These are phyloP conservation scores for Protoeuglena noctilucae DNA, from an alignment of 139 green algal species.

Conservation along the genomic window DNA sequence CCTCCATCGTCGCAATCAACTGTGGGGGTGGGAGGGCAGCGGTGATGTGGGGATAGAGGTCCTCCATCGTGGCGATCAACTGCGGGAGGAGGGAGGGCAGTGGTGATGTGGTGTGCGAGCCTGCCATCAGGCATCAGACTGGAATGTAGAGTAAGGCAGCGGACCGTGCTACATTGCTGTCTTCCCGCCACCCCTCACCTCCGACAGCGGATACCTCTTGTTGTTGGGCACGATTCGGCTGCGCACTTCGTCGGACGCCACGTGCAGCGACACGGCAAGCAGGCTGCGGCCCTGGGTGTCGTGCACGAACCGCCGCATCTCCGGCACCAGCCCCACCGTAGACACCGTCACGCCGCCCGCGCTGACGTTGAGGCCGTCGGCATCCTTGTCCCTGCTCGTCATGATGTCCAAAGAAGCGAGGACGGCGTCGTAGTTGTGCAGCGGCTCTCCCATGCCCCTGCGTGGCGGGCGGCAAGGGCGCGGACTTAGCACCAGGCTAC, in stretches of 20 bases:
- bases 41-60: not conserved
- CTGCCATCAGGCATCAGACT: no score
- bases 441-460: conserved; percentile 13
- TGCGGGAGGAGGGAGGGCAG: no score
- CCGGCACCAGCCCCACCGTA: conserved; percentile 68
- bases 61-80: no score
- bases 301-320: conserved; percentile 43
- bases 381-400: not conserved
- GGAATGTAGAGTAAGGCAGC: not conserved
- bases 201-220: conserved; percentile 36
- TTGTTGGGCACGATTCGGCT: conserved; percentile 83
- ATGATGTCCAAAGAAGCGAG: conserved; percentile 14
- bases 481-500: no score
- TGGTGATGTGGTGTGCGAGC: no score
- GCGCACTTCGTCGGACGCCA: conserved; percentile 65
- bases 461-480: no score
- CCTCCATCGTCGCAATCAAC: conserved; percentile 24
- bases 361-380: not conserved
- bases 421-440: conserved; percentile 12
- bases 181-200: conserved; percentile 19
- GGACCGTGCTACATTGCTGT: not conserved
- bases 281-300: no score
- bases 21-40: not conserved
- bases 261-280: conserved; percentile 80
- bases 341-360: conserved; percentile 46